These are phyloP conservation scores for Geosmithia putterillii DNA, from an alignment of 2,329 filamentous ascomycete genomes.

Conservation along the genomic window DNA sequence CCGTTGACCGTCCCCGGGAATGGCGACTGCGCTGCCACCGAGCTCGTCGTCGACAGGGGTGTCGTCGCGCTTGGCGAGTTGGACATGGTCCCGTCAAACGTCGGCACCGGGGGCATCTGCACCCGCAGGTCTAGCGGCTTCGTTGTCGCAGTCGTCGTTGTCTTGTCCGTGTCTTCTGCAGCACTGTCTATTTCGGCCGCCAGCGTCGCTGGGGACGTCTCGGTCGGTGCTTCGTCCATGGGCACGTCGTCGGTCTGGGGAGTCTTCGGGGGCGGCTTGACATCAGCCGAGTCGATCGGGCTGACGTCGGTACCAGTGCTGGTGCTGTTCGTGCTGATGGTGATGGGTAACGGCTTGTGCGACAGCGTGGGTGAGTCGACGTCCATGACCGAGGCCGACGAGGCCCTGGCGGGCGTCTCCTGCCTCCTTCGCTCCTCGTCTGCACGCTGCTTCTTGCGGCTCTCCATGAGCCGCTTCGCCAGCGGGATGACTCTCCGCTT, in stretches of 20 bases:
- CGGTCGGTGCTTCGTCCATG: constrained; percentile 15
- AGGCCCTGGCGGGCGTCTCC: constrained; percentile 8
- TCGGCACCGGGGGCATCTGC: constrained; percentile 43
- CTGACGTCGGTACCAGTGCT: constrained; percentile 11
- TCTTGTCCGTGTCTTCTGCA: constrained; percentile 13
- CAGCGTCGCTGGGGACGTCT: neutral
- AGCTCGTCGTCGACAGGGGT: constrained; percentile 31
- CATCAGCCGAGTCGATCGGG: constrained; percentile 7
- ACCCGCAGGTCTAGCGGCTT: constrained; percentile 36
- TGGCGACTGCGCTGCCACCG: constrained; percentile 36
- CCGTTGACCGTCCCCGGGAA: constrained; percentile 29
- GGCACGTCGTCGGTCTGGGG: constrained; percentile 10
- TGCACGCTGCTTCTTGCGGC: constrained; percentile 27
- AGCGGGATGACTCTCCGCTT: constrained; percentile 39
- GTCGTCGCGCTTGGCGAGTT: constrained; percentile 22
- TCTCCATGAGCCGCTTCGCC: constrained; percentile 38
- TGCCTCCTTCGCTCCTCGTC: constrained; percentile 24
- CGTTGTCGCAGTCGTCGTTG: no score
- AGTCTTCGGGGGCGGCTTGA: constrained; percentile 9
- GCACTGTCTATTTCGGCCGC: constrained; percentile 1
- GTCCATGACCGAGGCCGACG: constrained; percentile 24
- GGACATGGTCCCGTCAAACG: constrained; percentile 28
- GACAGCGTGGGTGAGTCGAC: constrained; percentile 18
- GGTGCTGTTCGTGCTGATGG: neutral
- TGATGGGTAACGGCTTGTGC: neutral